These are phyloP conservation scores for Diaporthe ampelina DNA, from an alignment of 2,329 filamentous ascomycete genomes.

Conservation along the genomic window DNA sequence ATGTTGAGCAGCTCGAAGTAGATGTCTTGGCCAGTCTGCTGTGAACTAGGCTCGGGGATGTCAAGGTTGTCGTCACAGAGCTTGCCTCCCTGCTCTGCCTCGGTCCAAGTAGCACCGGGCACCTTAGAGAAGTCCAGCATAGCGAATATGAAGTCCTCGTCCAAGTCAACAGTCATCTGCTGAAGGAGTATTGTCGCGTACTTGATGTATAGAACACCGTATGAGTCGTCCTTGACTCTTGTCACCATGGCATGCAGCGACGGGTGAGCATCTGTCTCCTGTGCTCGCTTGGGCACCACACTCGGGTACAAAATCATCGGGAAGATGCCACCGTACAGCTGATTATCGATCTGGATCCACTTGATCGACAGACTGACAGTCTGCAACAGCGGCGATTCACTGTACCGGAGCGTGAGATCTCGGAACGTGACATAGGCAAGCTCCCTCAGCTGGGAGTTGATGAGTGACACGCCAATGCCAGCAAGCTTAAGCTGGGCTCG, in stretches of 20 bases:
- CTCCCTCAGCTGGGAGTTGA: conserved; percentile 93
- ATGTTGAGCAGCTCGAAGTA: conserved; percentile 98
- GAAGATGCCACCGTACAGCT: conserved; percentile 98
- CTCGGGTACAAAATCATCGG: conserved; percentile 97
- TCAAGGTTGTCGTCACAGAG: conserved; percentile 92
- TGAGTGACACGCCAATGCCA: conserved; percentile 91
- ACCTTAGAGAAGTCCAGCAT: conserved; percentile 95
- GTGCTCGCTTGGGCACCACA: conserved; percentile 96
- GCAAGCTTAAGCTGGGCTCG: conserved; percentile 89
- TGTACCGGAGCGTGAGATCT: conserved; percentile 91
- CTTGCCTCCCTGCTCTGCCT: conserved; percentile 81
- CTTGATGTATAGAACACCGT: conserved; percentile 98
- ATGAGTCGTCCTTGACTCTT: conserved; percentile 97
- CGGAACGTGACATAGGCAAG: conserved; percentile 94
- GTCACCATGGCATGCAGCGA: conserved; percentile 94
- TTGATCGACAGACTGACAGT: conserved; percentile 92
- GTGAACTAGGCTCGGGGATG: conserved; percentile 90
- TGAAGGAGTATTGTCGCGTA: conserved; percentile 95
- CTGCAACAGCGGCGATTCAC: conserved; percentile 93
- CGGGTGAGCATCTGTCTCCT: conserved; percentile 95
- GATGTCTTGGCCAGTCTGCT: conserved; percentile 90
- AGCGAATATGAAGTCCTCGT: conserved; percentile 98
- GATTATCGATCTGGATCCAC: conserved; percentile 99
- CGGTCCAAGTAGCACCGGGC: conserved; percentile 88
- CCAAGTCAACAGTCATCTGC: conserved; percentile 97